Evolutionary conservation across 345 rosid species (phyloP), one percentile per base, ranked within the genome.

Genomic region (Streptanthus diversifolius): DNA sequence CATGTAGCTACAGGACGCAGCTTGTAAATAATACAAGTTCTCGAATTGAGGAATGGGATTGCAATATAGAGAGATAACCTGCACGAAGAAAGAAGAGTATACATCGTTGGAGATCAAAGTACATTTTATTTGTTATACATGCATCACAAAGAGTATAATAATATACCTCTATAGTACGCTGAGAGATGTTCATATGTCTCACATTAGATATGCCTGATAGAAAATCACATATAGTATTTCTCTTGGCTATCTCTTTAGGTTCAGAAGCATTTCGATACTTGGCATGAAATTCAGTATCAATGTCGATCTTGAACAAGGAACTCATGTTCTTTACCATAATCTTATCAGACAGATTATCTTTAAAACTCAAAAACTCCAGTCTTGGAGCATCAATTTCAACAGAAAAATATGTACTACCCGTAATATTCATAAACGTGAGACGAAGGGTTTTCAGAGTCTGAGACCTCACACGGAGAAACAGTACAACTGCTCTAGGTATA

Each of bases 321-420:
- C 14, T 58, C 48, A 70, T 2, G 2, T 45, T n/a, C 36, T 70
- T 58, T 13, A 35, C 12, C 5, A 45, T 13, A 22, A 33, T 45
- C 18, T 0, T 33, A 11, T 47, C 37, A 33, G 13, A 35, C 57
- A 33, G 7, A 33, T n/a, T 11, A 33, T 15, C 27, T 33, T 33
- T 70, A 0, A 47, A 33, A n/a, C 27, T 61, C 52, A 60, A 0
- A 49, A 11, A 48, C 17, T 61, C 22, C 1, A 71, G 61, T 19
- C 32, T 2, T 48, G 75, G 60, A 47, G 68, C 51, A 45, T 71
- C 68, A 37, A 60, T 71, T 37, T 49, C 60, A 36, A 60, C 60
- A 0, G 21, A 3, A 27, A 9, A 36, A 25, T 4, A 13, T 1
- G 14, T 30, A 3, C 3, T 12, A 33, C 9, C 0, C 0, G 5